Percentiles rank a stretch among this genome's conserved stretches.
Evolutionary conservation across 352 stramenopile genomes (phyloP).

Genomic region (Aphanomyces euteiches): DNA sequence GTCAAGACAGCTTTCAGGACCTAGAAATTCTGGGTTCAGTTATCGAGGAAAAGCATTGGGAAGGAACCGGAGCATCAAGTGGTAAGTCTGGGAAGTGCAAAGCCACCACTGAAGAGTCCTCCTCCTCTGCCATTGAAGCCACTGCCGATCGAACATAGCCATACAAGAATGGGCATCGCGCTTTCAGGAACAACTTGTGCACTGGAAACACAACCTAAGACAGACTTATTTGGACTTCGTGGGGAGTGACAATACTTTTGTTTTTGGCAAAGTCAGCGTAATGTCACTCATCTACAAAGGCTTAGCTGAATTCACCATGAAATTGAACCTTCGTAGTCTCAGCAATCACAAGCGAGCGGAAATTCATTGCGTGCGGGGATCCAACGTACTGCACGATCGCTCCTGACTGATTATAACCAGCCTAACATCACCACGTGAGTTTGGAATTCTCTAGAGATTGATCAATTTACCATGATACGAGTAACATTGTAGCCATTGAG

Average conservation of each 20-base stretch:
- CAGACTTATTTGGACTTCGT: background rate
- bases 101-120: background rate
- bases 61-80: conserved; percentile 10
- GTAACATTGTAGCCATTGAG: conserved; percentile 56
- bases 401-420: background rate
- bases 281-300: too few relatives aligned
- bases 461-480: conserved; percentile 37
- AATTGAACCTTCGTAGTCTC: too few relatives aligned
- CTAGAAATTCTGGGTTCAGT: conserved; percentile 25
- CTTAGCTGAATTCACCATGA: too few relatives aligned
- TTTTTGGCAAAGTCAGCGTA: too few relatives aligned
- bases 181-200: conserved; percentile 25
- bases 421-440: background rate
- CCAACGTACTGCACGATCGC: too few relatives aligned
- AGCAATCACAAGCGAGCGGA: too few relatives aligned
- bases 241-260: background rate
- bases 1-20: conserved; percentile 60
- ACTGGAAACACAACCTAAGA: background rate
- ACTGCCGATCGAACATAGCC: conserved; percentile 13
- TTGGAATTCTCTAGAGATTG: background rate
- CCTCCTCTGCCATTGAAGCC: background rate
- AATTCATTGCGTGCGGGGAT: too few relatives aligned
- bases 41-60: background rate
- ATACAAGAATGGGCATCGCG: conserved; percentile 23
- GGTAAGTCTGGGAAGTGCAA: conserved; percentile 8